Conservation (phyloP, 73 alveolate species). For the Tetrahymena borealis region DNA sequence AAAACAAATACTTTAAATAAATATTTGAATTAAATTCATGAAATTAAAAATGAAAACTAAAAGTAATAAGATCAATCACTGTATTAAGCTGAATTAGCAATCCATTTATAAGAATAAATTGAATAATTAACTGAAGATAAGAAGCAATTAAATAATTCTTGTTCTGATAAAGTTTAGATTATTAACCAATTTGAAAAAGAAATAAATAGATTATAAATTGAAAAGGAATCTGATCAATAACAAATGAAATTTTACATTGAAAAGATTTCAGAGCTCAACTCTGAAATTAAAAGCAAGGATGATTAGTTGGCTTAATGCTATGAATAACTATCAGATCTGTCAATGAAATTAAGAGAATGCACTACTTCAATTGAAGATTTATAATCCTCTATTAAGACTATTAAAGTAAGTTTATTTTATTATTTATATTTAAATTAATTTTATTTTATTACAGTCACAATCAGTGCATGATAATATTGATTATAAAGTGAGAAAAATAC, state of each 20-base stretch:
- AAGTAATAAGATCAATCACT: not conserved
- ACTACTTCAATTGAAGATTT: not conserved
- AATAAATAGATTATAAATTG: not conserved
- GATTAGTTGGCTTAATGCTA: not conserved
- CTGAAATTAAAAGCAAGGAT: not conserved
- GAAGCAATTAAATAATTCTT: not conserved
- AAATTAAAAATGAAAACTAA: not conserved
- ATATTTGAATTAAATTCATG: not conserved
- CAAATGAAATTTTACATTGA: not conserved
- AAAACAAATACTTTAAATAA: not conserved
- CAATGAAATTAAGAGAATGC: not conserved
- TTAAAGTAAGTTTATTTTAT: not conserved
- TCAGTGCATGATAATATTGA: not conserved
- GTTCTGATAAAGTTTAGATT: not conserved
- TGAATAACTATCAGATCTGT: not conserved
- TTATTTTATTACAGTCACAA: not conserved
- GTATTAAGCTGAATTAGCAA: not conserved
- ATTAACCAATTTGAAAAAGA: not conserved
- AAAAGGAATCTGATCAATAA: not conserved
- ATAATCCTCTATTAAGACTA: not conserved
- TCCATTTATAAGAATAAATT: not conserved
- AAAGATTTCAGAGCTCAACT: not conserved
- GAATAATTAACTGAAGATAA: not conserved
- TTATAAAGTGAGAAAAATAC: not conserved
- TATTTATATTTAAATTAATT: not conserved